Evolutionary conservation across 176 grass and related monocot genomes (phyloP).

Genomic region (Rhipidocladum racemiflorum): DNA sequence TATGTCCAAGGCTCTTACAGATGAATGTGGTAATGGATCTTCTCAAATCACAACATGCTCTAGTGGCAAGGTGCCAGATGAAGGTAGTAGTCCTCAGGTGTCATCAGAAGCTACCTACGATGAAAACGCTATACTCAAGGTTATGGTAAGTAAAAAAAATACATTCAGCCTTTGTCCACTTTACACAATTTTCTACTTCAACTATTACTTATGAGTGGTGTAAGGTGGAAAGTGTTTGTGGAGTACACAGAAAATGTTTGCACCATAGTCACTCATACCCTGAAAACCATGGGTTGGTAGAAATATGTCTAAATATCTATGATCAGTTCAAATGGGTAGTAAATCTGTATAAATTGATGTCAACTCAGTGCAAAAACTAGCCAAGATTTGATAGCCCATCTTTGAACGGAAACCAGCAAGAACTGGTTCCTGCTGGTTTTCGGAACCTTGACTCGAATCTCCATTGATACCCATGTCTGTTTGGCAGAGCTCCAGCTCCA

Average conservation of each 20-base stretch:
- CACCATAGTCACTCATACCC: background rate
- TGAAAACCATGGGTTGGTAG: background rate
- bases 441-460: background rate
- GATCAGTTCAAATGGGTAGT: background rate
- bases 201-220: background rate
- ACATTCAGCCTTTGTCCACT: background rate
- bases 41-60: slow-evolving; percentile 91
- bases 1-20: slow-evolving; percentile 43
- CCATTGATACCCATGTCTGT: background rate
- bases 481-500: too few species aligned
- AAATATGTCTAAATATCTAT: background rate
- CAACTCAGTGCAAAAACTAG: background rate
- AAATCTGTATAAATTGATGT: background rate
- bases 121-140: slow-evolving; percentile 89
- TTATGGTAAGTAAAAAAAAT: slow-evolving; percentile 67
- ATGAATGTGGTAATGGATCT: slow-evolving; percentile 78
- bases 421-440: background rate
- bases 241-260: background rate
- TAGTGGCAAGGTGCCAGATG: slow-evolving; percentile 73
- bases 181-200: background rate
- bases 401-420: background rate
- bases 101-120: slow-evolving; percentile 67
- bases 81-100: slow-evolving; percentile 70
- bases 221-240: background rate
- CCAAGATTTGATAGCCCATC: background rate